Evolutionary conservation across 371 early-diverging fungal species (phyloP), one percentile per base, ranked within the genome.

Genomic region (Umbelopsis sp.): DNA sequence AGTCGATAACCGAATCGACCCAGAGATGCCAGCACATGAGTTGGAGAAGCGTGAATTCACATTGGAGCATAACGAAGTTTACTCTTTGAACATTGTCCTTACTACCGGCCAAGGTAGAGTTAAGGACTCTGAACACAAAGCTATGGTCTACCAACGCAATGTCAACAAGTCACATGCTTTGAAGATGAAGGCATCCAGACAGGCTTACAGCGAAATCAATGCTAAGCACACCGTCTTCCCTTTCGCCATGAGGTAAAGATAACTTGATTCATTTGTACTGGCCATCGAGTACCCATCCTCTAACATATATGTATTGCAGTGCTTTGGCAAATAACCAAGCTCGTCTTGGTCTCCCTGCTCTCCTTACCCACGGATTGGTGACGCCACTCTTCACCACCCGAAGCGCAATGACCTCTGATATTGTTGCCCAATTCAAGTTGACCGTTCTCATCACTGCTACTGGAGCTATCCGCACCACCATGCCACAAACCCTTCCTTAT

Each of bases 321-420:
- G 77, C 87, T 44, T 83, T 94, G 66, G 91, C 90, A 32, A 89
- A 91, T 72, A 92, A 90, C 79, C 91, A 91, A 62, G 90, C 89
- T 37, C 93, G 96, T 70, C 79, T 96, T 74, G 98, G 98, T 64
- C 82, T 97, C 37, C 79, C 90, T 63, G 97, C 97, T 74, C 89
- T 94, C 69, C 79, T 86, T 41, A 84, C 85, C 66, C 91, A 92
- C 74, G 82, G 86, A 24, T 85, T 97, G 16, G 82, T 95, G 63
- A 87, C 84, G 46, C 89, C 96, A 18, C 92, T 91, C 72, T 85
- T 88, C 78, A 89, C 77, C 73, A 90, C 84, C 92, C 92, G 77
- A 85, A 90, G 82, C 70, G 85, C 63, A 79, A 73, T 68, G n/a
- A 48, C 70, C 1, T 74, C 80, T 29, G 94, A 88, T 70, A 69